Conservation (phyloP, 768 basidiomycete genomes). For the Russula brevipes region DNA sequence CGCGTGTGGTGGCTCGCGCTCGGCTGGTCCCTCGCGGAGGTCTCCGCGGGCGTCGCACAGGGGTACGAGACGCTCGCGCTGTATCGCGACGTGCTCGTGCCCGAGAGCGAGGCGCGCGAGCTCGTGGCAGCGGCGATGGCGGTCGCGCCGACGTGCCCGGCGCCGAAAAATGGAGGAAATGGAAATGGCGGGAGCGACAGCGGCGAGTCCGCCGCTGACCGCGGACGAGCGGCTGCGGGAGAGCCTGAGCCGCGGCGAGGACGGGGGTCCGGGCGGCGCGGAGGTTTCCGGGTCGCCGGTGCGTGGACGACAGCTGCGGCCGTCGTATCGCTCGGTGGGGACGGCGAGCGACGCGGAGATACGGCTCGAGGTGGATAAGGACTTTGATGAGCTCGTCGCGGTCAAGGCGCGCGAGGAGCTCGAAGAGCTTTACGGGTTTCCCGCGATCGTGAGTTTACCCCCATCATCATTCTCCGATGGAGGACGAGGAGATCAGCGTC, state of each 20-base stretch:
- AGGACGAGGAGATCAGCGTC: not conserved
- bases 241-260: constrained; percentile 16
- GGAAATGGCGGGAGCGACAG: constrained; percentile 23
- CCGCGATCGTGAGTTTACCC: constrained; percentile 57
- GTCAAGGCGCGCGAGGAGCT: constrained; percentile 68
- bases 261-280: not conserved
- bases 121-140: constrained; percentile 32
- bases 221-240: constrained; percentile 15
- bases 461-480: not conserved
- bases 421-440: constrained; percentile 75
- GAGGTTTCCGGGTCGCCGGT: constrained; percentile 1
- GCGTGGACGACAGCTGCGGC: not conserved
- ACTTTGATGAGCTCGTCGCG: constrained; percentile 59
- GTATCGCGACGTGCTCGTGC: constrained; percentile 65
- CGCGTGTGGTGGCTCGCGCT: constrained; percentile 75
- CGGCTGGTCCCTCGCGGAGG: constrained; percentile 70
- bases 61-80: constrained; percentile 63
- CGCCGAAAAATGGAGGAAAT: constrained; percentile 16
- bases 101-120: constrained; percentile 38
- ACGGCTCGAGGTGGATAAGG: constrained; percentile 49
- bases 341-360: constrained; percentile 27
- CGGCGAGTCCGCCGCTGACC: constrained; percentile 1
- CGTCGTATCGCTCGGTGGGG: not conserved
- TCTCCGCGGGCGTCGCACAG: constrained; percentile 57
- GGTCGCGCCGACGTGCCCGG: constrained; percentile 7